Percentiles rank a stretch among this genome's conserved stretches.
Evolutionary conservation across 305 asterid genomes (phyloP).

Genomic region (Salvia sclarea): DNA sequence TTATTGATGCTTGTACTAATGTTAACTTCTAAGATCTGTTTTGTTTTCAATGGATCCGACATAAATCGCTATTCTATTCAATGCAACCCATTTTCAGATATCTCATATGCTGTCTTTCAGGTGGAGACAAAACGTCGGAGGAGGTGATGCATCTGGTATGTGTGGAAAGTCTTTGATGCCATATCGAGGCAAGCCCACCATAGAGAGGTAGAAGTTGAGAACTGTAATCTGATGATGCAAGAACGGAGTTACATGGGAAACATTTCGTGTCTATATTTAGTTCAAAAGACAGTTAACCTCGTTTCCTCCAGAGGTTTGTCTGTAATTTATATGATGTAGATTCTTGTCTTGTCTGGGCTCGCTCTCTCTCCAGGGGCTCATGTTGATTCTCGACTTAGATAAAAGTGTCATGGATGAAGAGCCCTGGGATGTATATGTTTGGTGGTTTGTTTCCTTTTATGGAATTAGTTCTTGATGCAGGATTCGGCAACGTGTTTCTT

Average conservation of each 20-base stretch:
- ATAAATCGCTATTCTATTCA: background rate
- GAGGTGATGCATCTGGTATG: slow-evolving; percentile 40
- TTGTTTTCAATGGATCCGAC: background rate
- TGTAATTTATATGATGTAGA: slow-evolving; percentile 52
- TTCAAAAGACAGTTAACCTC: slow-evolving; percentile 32
- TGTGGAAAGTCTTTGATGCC: slow-evolving; percentile 23
- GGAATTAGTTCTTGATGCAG: slow-evolving; percentile 9
- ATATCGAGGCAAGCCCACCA: slow-evolving; percentile 32
- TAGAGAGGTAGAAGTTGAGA: slow-evolving; percentile 29
- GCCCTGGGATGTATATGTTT: slow-evolving; percentile 28
- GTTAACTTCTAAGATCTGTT: background rate
- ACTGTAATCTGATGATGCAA: slow-evolving; percentile 39
- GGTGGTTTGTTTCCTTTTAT: slow-evolving; percentile 17
- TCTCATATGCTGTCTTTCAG: slow-evolving; percentile 41
- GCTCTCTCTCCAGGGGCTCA: slow-evolving; percentile 21
- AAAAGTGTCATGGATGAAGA: slow-evolving; percentile 21
- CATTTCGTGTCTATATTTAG: slow-evolving; percentile 36
- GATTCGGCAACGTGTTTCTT: background rate
- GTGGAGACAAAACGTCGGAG: slow-evolving; percentile 78
- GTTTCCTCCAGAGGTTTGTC: slow-evolving; percentile 36
- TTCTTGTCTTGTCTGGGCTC: background rate
- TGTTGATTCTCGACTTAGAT: slow-evolving; percentile 27
- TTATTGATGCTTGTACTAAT: background rate
- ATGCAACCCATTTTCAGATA: slow-evolving; percentile 13
- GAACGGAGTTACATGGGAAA: slow-evolving; percentile 35